phyloP scores from a whole-genome alignment of 441 rosid genomes.

The Rhodomyrtus psidioides region DNA sequence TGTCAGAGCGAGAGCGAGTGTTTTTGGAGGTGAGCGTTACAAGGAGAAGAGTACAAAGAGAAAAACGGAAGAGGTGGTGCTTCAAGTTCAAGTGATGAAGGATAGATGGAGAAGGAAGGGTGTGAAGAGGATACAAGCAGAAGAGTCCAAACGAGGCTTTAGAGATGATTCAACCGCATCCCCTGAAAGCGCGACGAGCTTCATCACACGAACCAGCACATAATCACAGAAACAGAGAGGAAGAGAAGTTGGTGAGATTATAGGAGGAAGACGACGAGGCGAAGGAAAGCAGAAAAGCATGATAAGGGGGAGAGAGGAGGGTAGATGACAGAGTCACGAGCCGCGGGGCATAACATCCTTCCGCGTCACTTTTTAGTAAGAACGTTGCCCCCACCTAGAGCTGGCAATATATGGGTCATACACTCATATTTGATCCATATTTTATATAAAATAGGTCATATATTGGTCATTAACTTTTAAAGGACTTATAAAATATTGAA shows the following conservation, averaged over 20 bases:
- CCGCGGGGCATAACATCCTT: too few species aligned
- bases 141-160: constrained; percentile 2
- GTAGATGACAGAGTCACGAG: not conserved
- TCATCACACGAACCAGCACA: not conserved
- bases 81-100: not conserved
- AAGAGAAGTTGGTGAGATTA: not conserved
- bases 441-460: too few species aligned
- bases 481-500: too few species aligned
- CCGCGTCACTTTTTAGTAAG: not conserved
- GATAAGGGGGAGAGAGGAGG: not conserved
- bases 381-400: not conserved
- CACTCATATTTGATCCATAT: too few species aligned
- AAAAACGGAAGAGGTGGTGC: not conserved
- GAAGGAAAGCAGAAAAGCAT: not conserved
- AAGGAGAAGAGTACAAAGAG: not conserved
- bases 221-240: constrained; percentile 8
- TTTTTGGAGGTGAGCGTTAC: not conserved
- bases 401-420: too few species aligned
- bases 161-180: not conserved
- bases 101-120: not conserved
- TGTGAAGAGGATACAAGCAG: not conserved
- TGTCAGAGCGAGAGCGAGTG: not conserved
- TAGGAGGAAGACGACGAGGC: not conserved
- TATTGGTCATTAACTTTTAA: too few species aligned
- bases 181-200: not conserved